Evolutionary conservation across 768 basidiomycete genomes (phyloP).

Genomic region (Lentinus tigrinus): DNA sequence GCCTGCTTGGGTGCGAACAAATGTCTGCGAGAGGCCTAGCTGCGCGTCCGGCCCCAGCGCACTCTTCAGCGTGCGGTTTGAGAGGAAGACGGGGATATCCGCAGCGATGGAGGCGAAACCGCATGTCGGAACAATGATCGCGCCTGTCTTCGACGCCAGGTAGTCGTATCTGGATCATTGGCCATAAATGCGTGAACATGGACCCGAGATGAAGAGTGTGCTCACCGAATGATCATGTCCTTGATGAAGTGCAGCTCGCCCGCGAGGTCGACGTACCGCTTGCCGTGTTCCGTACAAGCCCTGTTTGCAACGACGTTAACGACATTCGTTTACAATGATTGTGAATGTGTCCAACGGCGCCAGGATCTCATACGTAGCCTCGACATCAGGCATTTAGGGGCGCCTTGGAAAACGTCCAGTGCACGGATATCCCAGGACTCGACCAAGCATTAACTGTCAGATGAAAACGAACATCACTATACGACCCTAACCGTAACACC

Average conservation of each 20-base stretch:
- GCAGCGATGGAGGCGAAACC: slow-evolving; percentile 79
- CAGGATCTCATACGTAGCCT: no score
- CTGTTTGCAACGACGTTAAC: slow-evolving; percentile 38
- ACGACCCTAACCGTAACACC: no score
- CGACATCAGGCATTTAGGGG: no score
- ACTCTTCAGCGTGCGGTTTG: slow-evolving; percentile 68
- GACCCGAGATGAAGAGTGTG: slow-evolving; percentile 7
- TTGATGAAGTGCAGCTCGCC: slow-evolving; percentile 70
- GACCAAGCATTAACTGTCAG: no score
- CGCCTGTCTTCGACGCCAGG: slow-evolving; percentile 62
- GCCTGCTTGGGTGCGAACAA: slow-evolving; percentile 46
- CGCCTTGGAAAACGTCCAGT: no score
- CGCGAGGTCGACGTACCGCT: slow-evolving; percentile 85
- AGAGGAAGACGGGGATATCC: slow-evolving; percentile 66
- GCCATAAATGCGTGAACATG: slow-evolving; percentile 16
- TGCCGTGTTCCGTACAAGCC: slow-evolving; percentile 70
- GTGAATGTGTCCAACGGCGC: no score
- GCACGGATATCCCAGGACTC: no score
- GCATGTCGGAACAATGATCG: slow-evolving; percentile 77
- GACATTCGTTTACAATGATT: no score
- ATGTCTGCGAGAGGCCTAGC: slow-evolving; percentile 56
- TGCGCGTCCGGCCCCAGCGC: slow-evolving; percentile 34
- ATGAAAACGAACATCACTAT: no score
- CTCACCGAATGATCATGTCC: slow-evolving; percentile 59
- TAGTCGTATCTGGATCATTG: slow-evolving; percentile 78